Evolutionary conservation across 2,329 filamentous ascomycete genomes (phyloP).

Genomic region (Waltergamsia citrina): DNA sequence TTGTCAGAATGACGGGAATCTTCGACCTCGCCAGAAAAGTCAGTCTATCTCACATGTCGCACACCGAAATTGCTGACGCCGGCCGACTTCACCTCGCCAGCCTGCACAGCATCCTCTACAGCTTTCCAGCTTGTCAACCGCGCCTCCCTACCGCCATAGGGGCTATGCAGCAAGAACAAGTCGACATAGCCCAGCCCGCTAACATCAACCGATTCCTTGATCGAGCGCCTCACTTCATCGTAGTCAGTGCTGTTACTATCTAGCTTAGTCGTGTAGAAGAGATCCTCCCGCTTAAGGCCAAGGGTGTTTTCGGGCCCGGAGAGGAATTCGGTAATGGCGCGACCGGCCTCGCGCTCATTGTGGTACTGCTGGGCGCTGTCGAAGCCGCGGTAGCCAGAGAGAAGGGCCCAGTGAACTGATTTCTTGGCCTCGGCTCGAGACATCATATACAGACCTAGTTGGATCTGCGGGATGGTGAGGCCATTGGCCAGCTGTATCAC

Average conservation of each 20-base stretch:
- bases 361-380: conserved; percentile 47
- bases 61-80: conserved; percentile 75
- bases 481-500: conserved; percentile 52
- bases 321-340: conserved; percentile 52
- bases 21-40: background rate
- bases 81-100: conserved; percentile 60
- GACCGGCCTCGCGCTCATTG: conserved; percentile 64
- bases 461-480: conserved; percentile 58
- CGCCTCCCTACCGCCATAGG: conserved; percentile 61
- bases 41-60: conserved; percentile 50
- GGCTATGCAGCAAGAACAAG: conserved; percentile 70
- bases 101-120: conserved; percentile 64
- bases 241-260: conserved; percentile 56
- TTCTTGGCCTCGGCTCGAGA: conserved; percentile 48
- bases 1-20: background rate
- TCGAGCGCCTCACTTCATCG: conserved; percentile 55
- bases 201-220: conserved; percentile 53
- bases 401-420: conserved; percentile 48
- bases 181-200: conserved; percentile 68
- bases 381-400: conserved; percentile 40
- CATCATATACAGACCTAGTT: conserved; percentile 67
- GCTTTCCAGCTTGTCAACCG: conserved; percentile 68
- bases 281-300: conserved; percentile 52
- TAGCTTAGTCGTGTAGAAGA: conserved; percentile 77
- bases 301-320: conserved; percentile 31